Evolutionary conservation across 164 flowering plant genomes (phyloP).

Genomic region (Magnolia changhungtana): DNA sequence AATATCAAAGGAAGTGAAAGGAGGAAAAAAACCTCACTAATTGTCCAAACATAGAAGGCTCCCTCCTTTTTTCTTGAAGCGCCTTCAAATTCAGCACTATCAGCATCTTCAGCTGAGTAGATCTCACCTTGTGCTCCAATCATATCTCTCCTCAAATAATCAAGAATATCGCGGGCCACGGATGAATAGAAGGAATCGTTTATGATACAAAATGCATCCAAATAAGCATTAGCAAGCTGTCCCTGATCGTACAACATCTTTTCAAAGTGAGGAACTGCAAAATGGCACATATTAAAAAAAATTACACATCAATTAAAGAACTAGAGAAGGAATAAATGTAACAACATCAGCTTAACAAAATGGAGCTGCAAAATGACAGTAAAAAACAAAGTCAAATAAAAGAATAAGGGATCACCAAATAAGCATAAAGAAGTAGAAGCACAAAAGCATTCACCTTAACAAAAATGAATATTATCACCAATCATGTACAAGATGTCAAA

Average conservation of each 20-base stretch:
- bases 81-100: conserved; percentile 80
- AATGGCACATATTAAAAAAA: not conserved
- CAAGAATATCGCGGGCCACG: conserved; percentile 73
- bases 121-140: conserved; percentile 79
- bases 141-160: conserved; percentile 89
- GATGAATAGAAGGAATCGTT: conserved; percentile 58
- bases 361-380: too few species aligned
- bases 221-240: conserved; percentile 72
- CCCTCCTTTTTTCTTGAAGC: conserved; percentile 80
- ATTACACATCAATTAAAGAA: not conserved
- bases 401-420: too few species aligned
- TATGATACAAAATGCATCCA: conserved; percentile 71
- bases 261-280: conserved; percentile 98
- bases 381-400: too few species aligned
- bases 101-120: conserved; percentile 98
- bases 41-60: conserved; percentile 86
- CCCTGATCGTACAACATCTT: conserved; percentile 99
- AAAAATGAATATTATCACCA: too few species aligned
- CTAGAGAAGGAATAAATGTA: not conserved
- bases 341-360: not conserved
- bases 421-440: too few species aligned
- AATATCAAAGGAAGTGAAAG: too few species aligned
- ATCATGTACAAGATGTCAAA: too few species aligned
- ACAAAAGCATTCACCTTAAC: too few species aligned
- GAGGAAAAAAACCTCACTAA: conserved; percentile 53